Conservation (phyloP, 2,329 filamentous ascomycete genomes). For the Phaeosphaeria sp. region DNA sequence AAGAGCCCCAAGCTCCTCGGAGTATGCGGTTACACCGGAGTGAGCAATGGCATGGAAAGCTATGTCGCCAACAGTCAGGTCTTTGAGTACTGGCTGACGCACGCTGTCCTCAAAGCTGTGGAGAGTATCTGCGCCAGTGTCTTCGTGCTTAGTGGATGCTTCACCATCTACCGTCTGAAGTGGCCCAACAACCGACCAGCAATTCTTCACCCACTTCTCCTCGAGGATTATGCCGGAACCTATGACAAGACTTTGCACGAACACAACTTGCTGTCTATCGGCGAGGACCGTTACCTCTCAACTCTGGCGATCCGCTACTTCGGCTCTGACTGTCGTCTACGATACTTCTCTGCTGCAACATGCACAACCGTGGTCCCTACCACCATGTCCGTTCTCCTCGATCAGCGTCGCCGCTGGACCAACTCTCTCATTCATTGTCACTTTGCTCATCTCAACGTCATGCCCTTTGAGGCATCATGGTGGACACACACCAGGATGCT, state of each 20-base stretch:
- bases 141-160: not conserved
- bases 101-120: not conserved
- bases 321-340: not conserved
- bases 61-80: not conserved
- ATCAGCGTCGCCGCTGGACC: not conserved
- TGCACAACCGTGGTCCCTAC: not conserved
- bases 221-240: not conserved
- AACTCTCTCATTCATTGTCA: not conserved
- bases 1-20: not conserved
- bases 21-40: not conserved
- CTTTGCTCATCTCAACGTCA: not conserved
- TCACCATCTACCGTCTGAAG: not conserved
- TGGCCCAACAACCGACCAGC: not conserved
- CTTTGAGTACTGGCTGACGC: not conserved
- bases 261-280: not conserved
- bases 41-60: not conserved
- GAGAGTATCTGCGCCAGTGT: not conserved
- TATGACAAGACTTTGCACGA: not conserved
- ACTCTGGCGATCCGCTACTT: not conserved
- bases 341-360: not conserved
- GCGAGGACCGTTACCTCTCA: not conserved
- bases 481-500: not conserved
- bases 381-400: not conserved
- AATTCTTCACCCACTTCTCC: not conserved
- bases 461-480: not conserved